phyloP scores from a whole-genome alignment of 805 yeast species.

The Blastobotrys muscicola region DNA sequence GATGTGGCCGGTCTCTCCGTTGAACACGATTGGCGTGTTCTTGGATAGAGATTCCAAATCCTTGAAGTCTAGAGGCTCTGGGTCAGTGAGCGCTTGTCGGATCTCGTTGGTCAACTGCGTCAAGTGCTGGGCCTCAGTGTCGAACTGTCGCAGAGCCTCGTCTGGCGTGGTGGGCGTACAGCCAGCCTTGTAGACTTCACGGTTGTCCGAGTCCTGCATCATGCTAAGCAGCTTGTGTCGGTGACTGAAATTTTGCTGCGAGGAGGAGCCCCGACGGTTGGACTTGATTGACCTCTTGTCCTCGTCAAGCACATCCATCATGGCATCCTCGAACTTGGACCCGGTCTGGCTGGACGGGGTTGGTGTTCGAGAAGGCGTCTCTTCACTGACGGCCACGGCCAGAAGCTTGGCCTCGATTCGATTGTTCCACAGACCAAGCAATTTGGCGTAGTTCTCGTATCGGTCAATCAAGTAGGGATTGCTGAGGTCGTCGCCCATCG shows the following conservation, averaged over 20 bases:
- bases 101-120: background rate
- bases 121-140: background rate
- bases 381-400: background rate
- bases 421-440: slow-evolving; percentile 22
- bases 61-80: background rate
- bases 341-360: background rate
- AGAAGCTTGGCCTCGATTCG: slow-evolving; percentile 1
- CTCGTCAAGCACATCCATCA: slow-evolving; percentile 1
- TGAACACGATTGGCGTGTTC: slow-evolving; percentile 1
- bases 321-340: slow-evolving; percentile 3
- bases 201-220: no score
- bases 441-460: slow-evolving; percentile 22
- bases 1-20: slow-evolving; percentile 4
- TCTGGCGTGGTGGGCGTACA: no score
- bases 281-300: background rate
- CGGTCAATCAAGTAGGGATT: slow-evolving; percentile 30
- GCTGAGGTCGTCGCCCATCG: slow-evolving; percentile 22
- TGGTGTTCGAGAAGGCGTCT: background rate
- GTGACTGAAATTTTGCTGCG: no score
- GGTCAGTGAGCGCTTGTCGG: background rate
- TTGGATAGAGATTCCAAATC: slow-evolving; percentile 1
- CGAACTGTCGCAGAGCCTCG: background rate
- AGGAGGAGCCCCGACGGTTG: no score
- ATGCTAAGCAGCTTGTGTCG: no score
- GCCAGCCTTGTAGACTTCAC: no score